phyloP scores from a whole-genome alignment of 176 grass and related monocot species.

The Oryza nivara region DNA sequence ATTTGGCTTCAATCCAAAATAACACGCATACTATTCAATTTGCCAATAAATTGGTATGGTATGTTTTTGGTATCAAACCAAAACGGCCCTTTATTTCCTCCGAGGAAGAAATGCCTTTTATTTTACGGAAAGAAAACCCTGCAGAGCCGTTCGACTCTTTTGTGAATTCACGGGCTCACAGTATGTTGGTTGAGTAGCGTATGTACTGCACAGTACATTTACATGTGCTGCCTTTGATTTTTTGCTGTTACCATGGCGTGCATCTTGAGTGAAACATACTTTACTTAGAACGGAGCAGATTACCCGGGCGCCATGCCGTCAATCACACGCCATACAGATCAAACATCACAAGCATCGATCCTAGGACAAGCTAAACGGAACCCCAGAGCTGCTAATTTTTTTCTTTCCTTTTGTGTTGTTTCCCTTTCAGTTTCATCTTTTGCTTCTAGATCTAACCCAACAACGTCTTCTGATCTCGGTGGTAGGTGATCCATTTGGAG shows the following conservation, averaged over 20 bases:
- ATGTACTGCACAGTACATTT: neutral
- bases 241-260: neutral
- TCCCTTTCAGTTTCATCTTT: neutral
- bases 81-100: neutral
- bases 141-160: too few species aligned
- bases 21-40: too few species aligned
- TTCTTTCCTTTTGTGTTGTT: neutral
- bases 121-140: too few species aligned
- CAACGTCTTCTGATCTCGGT: neutral
- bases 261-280: neutral
- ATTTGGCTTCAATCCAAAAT: too few species aligned
- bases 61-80: too few species aligned
- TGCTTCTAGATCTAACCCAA: neutral
- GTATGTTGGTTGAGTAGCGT: neutral
- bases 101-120: neutral
- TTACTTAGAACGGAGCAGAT: conserved; percentile 11
- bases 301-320: conserved; percentile 4
- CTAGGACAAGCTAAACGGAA: neutral
- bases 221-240: neutral
- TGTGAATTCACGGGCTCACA: neutral
- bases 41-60: too few species aligned
- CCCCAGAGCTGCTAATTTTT: neutral
- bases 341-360: neutral
- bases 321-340: neutral
- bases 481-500: conserved; percentile 3